Conservation (phyloP, 1,139 yeast species). For the Kodamaea anthophila region DNA sequence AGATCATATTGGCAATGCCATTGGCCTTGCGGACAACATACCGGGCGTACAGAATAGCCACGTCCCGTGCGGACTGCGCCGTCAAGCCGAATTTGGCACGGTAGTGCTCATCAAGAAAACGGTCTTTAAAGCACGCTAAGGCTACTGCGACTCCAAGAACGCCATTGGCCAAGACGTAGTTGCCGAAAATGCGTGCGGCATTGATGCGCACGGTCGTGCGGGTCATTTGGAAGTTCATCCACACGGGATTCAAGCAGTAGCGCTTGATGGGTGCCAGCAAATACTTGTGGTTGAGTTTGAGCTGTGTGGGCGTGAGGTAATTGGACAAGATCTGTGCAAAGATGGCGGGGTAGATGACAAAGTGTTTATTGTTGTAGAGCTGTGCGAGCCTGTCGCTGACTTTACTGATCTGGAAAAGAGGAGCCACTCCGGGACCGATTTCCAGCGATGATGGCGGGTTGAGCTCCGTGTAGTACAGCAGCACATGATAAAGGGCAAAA, state of each 20-base stretch:
- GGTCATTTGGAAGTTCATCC: constrained; percentile 36
- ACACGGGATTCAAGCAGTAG: constrained; percentile 35
- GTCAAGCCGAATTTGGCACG: constrained; percentile 20
- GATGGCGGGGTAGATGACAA: constrained; percentile 28
- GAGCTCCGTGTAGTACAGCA: constrained; percentile 28
- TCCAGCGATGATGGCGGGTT: constrained; percentile 32
- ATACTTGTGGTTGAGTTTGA: constrained; percentile 33
- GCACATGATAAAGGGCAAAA: constrained; percentile 29
- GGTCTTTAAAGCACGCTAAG: constrained; percentile 22
- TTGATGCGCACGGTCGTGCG: constrained; percentile 21
- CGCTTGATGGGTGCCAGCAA: constrained; percentile 29
- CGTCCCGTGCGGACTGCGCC: constrained; percentile 8
- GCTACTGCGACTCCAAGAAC: constrained; percentile 14
- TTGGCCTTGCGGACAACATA: constrained; percentile 26
- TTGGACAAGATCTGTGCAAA: constrained; percentile 40
- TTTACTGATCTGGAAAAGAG: constrained; percentile 21
- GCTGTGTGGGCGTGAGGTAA: constrained; percentile 37
- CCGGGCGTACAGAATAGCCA: constrained; percentile 15
- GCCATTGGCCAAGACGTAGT: constrained; percentile 25
- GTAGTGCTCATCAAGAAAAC: constrained; percentile 22
- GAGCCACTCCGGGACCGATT: constrained; percentile 18
- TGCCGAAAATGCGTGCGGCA: constrained; percentile 24
- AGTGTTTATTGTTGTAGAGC: constrained; percentile 30
- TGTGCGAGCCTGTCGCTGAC: constrained; percentile 15
- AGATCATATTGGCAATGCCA: constrained; percentile 31